Conservation (phyloP, 768 basidiomycete genomes). For the Guyanaporus albipodus region DNA sequence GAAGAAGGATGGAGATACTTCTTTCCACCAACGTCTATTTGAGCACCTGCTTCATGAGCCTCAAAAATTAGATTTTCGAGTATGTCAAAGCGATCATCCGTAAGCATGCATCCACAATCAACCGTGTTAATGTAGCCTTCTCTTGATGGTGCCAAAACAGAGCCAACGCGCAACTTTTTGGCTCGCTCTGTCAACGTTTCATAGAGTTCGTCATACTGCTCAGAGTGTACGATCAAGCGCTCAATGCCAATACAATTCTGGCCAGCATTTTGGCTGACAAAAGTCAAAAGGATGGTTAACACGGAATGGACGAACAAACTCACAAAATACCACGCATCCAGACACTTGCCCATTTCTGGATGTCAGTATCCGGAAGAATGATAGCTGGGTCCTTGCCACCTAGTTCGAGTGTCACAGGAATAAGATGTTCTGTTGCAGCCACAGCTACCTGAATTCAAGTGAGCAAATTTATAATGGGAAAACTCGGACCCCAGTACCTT, state of each 20-base stretch:
- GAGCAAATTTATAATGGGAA: background rate
- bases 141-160: conserved; percentile 60
- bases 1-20: conserved; percentile 62
- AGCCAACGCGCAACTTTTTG: conserved; percentile 68
- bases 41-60: conserved; percentile 68
- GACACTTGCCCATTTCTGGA: conserved; percentile 72
- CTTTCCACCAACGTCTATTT: conserved; percentile 59
- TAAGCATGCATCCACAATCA: conserved; percentile 89
- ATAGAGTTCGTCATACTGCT: conserved; percentile 74
- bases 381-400: conserved; percentile 95
- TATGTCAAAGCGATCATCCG: conserved; percentile 60
- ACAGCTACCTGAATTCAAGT: conserved; percentile 58
- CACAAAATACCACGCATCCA: conserved; percentile 94
- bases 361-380: conserved; percentile 80
- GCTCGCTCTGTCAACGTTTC: conserved; percentile 61
- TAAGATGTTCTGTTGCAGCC: conserved; percentile 82
- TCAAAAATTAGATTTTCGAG: conserved; percentile 66
- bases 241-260: conserved; percentile 99
- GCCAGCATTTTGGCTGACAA: conserved; percentile 77
- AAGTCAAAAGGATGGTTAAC: background rate
- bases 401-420: conserved; percentile 89
- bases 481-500: conserved; percentile 42
- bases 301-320: conserved; percentile 30
- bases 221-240: conserved; percentile 78
- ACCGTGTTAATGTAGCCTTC: conserved; percentile 70